Evolutionary conservation across 257 asterid genomes (phyloP).

Genomic region (Solanum virginianum): DNA sequence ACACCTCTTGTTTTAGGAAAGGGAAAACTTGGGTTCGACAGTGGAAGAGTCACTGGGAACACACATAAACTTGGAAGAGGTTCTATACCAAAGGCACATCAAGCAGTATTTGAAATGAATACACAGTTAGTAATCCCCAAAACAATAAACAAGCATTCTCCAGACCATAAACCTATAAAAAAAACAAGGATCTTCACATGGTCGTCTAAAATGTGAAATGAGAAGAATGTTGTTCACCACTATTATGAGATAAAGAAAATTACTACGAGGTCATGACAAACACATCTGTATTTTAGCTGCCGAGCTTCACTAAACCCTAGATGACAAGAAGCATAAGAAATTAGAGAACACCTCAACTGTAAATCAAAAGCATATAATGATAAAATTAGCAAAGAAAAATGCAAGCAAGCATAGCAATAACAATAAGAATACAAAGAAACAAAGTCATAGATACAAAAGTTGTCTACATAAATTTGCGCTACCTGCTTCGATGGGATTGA

Average conservation of each 20-base stretch:
- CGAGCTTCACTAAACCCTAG: conserved; percentile 72
- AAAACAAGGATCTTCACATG: neutral
- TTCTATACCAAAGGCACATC: neutral
- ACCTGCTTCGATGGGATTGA: conserved; percentile 91
- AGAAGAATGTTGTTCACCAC: neutral
- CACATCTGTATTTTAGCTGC: conserved; percentile 59
- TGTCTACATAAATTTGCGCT: neutral
- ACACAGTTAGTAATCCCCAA: neutral
- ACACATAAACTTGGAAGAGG: neutral
- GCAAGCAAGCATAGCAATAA: conserved; percentile 2
- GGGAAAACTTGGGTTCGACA: neutral
- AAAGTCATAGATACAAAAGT: conserved; percentile 4
- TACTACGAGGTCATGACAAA: conserved; percentile 49
- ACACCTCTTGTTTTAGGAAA: too few species aligned
- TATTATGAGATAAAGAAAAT: conserved; percentile 40
- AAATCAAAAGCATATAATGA: neutral
- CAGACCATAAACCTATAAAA: neutral
- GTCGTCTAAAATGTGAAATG: neutral
- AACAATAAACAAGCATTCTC: neutral
- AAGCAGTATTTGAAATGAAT: neutral
- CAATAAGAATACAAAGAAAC: neutral
- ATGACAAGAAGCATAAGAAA: conserved; percentile 36
- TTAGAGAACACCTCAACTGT: conserved; percentile 25
- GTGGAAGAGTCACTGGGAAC: neutral
- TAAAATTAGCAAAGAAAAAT: neutral